A percentile compares a stretch with the other conserved stretches of the same genome.
Conservation (phyloP, 352 stramenopile genomes). For the Pythium chondricola region DNA sequence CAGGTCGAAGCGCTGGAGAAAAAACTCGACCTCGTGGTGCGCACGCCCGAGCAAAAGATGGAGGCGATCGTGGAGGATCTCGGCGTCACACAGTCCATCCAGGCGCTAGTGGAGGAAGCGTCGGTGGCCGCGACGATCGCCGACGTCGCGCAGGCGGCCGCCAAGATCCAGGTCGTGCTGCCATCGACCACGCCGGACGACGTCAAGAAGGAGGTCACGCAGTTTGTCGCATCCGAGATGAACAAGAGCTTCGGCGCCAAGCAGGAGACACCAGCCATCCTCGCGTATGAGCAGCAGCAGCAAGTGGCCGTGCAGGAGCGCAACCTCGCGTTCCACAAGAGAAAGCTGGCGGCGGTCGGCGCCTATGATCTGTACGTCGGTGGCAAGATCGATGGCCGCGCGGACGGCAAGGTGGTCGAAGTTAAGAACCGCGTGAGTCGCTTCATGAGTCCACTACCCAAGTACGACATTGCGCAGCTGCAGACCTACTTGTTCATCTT, state of each 20-base stretch:
- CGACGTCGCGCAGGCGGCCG: conserved; percentile 28
- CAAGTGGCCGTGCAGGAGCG: conserved; percentile 54
- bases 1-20: conserved; percentile 46
- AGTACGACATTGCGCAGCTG: conserved; percentile 77
- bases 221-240: conserved; percentile 73
- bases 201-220: conserved; percentile 61
- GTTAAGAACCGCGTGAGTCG: conserved; percentile 76
- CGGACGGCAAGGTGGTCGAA: conserved; percentile 74
- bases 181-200: conserved; percentile 34
- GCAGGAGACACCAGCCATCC: conserved; percentile 59
- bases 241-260: conserved; percentile 68
- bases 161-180: conserved; percentile 44
- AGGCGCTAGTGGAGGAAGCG: conserved; percentile 49
- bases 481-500: conserved; percentile 86
- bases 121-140: conserved; percentile 35
- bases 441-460: conserved; percentile 68
- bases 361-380: conserved; percentile 59
- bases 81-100: conserved; percentile 43
- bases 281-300: conserved; percentile 57
- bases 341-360: conserved; percentile 41
- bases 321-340: conserved; percentile 76
- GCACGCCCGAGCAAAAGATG: conserved; percentile 48
- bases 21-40: conserved; percentile 36
- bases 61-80: conserved; percentile 46
- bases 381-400: conserved; percentile 78